A percentile compares a stretch with the other conserved stretches of the same genome.
phyloP scores from a whole-genome alignment of 2,329 filamentous ascomycete genomes.

The Scedosporium apiospermum region DNA sequence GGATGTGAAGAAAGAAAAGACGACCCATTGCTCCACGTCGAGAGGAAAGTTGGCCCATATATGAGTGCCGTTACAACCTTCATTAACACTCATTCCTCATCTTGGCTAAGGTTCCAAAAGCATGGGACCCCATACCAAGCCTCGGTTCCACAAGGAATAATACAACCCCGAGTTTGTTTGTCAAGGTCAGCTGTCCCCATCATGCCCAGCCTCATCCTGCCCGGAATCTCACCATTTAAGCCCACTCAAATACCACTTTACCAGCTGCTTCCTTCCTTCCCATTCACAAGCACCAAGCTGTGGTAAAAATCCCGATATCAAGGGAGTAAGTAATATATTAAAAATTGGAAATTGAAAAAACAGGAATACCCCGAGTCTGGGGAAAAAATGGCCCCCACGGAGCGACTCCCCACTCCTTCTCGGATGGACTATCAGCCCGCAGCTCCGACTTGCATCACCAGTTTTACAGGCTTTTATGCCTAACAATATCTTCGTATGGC shows the following conservation, averaged over 20 bases:
- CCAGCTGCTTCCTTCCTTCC: not conserved
- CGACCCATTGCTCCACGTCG: no score
- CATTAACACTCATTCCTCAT: no score
- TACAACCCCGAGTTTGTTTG: no score
- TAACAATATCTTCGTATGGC: not conserved
- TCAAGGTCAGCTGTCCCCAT: no score
- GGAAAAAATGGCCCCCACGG: not conserved
- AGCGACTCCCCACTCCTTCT: not conserved
- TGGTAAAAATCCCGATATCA: not conserved
- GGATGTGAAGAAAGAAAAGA: no score
- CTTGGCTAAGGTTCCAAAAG: no score
- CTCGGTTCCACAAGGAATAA: no score
- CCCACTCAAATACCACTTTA: not conserved
- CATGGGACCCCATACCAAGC: no score
- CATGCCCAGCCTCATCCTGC: no score
- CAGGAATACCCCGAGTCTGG: not conserved
- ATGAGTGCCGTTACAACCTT: no score
- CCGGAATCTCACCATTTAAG: not conserved
- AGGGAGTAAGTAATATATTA: not conserved
- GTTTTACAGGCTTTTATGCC: not conserved
- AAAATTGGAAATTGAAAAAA: not conserved
- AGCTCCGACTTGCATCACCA: not conserved
- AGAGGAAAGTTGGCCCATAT: no score
- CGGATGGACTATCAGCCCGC: constrained; percentile 2
- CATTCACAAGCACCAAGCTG: not conserved